A percentile compares a stretch with the other conserved stretches of the same genome.
Conservation (phyloP, 805 yeast genomes). For the Wickerhamomyces silvicola region DNA sequence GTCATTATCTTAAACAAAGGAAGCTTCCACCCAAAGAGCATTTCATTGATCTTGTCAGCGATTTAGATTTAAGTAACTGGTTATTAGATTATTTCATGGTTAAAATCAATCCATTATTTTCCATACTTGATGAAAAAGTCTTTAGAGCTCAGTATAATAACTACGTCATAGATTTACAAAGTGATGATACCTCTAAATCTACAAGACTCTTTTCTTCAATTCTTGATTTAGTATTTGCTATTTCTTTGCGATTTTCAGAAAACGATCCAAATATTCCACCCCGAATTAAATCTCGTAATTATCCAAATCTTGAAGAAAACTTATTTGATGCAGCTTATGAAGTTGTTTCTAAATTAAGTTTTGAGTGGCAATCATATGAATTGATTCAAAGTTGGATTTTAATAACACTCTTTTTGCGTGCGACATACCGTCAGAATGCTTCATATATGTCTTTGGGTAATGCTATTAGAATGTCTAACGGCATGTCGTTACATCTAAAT, state of each 20-base stretch:
- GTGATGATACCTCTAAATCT: constrained; percentile 17
- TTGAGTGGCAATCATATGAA: constrained; percentile 48
- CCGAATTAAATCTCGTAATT: constrained; percentile 13
- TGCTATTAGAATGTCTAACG: constrained; percentile 37
- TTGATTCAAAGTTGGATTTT: constrained; percentile 46
- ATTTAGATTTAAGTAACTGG: constrained; percentile 25
- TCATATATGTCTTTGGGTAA: constrained; percentile 35
- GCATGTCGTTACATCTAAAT: constrained; percentile 36
- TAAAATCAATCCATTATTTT: constrained; percentile 46
- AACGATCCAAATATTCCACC: constrained; percentile 15
- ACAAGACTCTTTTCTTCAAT: constrained; percentile 48
- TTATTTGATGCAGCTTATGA: constrained; percentile 35
- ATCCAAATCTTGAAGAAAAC: constrained; percentile 30
- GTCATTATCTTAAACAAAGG: constrained; percentile 37
- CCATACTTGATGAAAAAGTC: constrained; percentile 46
- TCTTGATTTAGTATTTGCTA: constrained; percentile 41
- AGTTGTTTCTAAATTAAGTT: constrained; percentile 32
- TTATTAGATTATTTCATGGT: constrained; percentile 35
- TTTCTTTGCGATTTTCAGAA: constrained; percentile 47
- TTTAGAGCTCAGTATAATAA: constrained; percentile 43
- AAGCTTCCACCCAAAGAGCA: constrained; percentile 23
- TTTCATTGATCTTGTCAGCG: constrained; percentile 15
- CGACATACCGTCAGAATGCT: constrained; percentile 38
- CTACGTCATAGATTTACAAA: constrained; percentile 28
- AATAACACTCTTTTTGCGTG: constrained; percentile 36